Evolutionary conservation across 73 alveolate genomes (phyloP), one percentile per base, ranked within the genome.

Genomic region (Effrenium voratum): DNA sequence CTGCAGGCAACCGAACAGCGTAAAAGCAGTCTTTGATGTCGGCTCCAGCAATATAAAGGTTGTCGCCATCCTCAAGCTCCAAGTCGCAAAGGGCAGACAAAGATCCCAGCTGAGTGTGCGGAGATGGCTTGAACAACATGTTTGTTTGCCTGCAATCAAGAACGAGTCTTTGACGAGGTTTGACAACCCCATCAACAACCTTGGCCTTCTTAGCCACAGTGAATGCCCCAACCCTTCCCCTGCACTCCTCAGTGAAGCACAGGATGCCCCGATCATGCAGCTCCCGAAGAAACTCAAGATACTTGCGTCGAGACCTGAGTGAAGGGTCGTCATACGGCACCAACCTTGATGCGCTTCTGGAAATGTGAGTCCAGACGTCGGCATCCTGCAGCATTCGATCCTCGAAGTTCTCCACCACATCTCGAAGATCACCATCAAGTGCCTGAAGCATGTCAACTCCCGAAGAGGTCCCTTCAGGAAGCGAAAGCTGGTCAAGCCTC

Each of bases 171-270:
- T 81, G 92, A 1, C 92, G 12, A 5, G 24, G 2, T 0, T 3
- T 19, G 10, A 0, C 24, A 13, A 1, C 30, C 2, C 92, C 76
- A 32, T 47, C n/a, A 19, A 81, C 50, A 15, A 49, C 43, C 75
- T 81, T 81, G 52, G 3, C 40, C 75, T 47, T 81, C 75, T 81
- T 81, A 1, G 76, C 12, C 0, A 81, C 92, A 0, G 75, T n/a
- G 28, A 81, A 81, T 4, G 92, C 92, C 0, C 92, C 92, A 30
- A 81, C 92, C 47, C 92, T 46, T 0, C 92, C 92, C 36, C 38
- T 0, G 28, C 43, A 55, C 2, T 34, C 10, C 0, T 10, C 0
- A 49, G 41, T 46, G 24, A 47, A 47, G 1, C 50, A n/a, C 28
- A 81, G 50, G 15, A 81, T 49, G 28, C 92, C 92, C 16, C 76